These are phyloP conservation scores for Fraxinus paxiana DNA, from an alignment of 305 asterid species.

Conservation along the genomic window DNA sequence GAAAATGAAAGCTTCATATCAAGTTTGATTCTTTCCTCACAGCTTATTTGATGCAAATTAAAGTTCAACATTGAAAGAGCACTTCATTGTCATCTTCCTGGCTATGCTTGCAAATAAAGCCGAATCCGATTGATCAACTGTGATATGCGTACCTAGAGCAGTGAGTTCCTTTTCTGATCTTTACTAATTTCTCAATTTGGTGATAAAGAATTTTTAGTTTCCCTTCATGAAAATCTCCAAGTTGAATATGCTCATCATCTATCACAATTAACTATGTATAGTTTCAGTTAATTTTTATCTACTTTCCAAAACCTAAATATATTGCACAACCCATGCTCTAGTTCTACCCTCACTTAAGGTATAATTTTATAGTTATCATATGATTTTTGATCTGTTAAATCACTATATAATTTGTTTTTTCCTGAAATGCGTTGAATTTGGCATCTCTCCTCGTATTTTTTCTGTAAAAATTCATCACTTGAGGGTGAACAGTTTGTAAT, in stretches of 20 bases:
- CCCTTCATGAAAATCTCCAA: neutral
- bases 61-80: neutral
- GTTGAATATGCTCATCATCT: neutral
- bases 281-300: constrained; percentile 1
- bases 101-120: neutral
- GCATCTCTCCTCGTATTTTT: neutral
- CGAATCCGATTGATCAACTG: constrained; percentile 19
- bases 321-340: neutral
- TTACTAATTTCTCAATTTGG: neutral
- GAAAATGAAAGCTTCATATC: no score
- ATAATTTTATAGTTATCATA: neutral
- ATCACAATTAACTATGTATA: neutral
- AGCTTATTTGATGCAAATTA: neutral
- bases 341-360: neutral
- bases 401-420: neutral
- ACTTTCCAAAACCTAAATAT: constrained; percentile 22
- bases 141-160: neutral
- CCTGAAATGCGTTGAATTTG: neutral
- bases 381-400: neutral
- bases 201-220: neutral
- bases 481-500: neutral
- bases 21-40: neutral
- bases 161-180: constrained; percentile 29
- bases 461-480: neutral
- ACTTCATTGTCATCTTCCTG: neutral